Evolutionary conservation across 257 asterid genomes (phyloP).

Genomic region (Perilla frutescens): DNA sequence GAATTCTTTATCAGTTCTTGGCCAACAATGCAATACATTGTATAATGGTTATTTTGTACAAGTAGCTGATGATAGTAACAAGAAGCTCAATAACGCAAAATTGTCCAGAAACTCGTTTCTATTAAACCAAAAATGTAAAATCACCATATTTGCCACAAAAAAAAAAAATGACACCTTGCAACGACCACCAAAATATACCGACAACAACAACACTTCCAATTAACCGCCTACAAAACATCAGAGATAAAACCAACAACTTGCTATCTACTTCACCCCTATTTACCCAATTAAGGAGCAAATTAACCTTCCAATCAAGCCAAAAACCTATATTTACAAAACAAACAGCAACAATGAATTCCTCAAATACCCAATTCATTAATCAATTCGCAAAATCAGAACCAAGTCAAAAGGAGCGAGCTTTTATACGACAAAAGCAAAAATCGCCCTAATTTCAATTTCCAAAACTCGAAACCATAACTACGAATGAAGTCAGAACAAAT

Average conservation of each 20-base stretch:
- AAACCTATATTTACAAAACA: not conserved
- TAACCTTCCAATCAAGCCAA: not conserved
- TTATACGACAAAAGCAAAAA: not conserved
- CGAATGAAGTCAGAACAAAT: constrained; percentile 33
- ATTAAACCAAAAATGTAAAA: not conserved
- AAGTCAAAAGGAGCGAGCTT: constrained; percentile 29
- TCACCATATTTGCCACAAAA: not conserved
- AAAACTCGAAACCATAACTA: constrained; percentile 22
- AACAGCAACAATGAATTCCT: constrained; percentile 20
- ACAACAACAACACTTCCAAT: constrained; percentile 3
- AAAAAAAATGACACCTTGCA: constrained; percentile 4
- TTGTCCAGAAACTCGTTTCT: constrained; percentile 7
- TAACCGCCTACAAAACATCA: not conserved
- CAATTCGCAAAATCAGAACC: constrained; percentile 20
- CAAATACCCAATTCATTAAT: constrained; percentile 15
- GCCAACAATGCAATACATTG: constrained; percentile 1
- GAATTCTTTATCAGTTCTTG: constrained; percentile 1
- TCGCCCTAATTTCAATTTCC: constrained; percentile 11
- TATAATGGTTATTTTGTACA: not conserved
- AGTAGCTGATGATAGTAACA: not conserved
- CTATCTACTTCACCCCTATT: not conserved
- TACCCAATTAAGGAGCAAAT: constrained; percentile 3
- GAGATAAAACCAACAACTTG: constrained; percentile 19
- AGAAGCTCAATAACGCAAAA: not conserved
- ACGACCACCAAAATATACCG: not conserved